Evolutionary conservation across 345 rosid genomes (phyloP), one percentile per base, ranked within the genome.

Genomic region (Pugionium dolabratum): DNA sequence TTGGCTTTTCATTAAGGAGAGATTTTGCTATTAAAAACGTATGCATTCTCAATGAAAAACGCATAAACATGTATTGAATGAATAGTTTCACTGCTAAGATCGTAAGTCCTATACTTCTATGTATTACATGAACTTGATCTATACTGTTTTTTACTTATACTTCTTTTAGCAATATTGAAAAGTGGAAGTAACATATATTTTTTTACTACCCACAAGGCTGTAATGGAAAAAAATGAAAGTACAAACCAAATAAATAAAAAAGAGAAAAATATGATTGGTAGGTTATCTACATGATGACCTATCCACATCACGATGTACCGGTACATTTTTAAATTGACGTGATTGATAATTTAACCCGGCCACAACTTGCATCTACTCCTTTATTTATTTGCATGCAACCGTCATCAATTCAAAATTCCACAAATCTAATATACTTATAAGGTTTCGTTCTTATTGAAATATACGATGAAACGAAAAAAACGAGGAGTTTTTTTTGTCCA

Each of bases 201-300:
- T 18, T 18, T 18, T 18, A 18, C 18, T 18, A 18, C 18, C 18
- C 18, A 18, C 18, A 18, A 18, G 18, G 18, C 18, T 18, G 0
- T 18, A 18, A 18, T 18, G 18, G 18, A 34, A 4, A 52, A 27
- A 4, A 26, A 27, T 46, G 46, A 44, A 51, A 31, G n/a, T 4
- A 3, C 31, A 65, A 46, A 25, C 32, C 32, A 63, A n/a, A 36
- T 48, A 40, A 7, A 47, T 2, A 71, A 39, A 48, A 7, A 71
- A 47, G 18, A 54, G 18, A 31, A 5, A 47, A 10, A 34, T 64
- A 34, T 64, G 76, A 64, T 42, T 56, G 76, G 76, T 72, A 64
- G 71, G 76, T 72, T 57, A 72, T 64, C 71, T 64, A 57, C 60
- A 64, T 40, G 3, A 26, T 34, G 76, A 64, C 48, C 1, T 5